Base-by-base conservation (phyloP, 495 filamentous ascomycete genomes). In the Bacidia rubella region DNA sequence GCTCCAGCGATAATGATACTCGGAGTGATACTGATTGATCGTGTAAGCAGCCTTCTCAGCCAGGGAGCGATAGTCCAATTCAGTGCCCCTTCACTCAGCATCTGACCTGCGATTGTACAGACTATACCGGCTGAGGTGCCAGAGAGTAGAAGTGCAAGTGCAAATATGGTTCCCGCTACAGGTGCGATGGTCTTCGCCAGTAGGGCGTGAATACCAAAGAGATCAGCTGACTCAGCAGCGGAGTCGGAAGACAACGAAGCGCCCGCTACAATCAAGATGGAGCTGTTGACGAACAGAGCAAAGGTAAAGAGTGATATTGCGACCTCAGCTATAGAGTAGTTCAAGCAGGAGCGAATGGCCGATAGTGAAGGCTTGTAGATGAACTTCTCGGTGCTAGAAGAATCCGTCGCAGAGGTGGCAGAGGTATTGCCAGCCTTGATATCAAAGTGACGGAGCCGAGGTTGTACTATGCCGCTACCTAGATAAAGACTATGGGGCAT, bases 401-500 rank as follows among this genome's bases (percentile, higher is more conserved):
- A n/a, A 19, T 32, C 35, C 3, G 52, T 51, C 56, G 54, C 10
- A 47, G 45, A n/a, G n/a, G n/a, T n/a, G 32, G n/a, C 32, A 2
- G 75, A 69, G 10, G 79, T 69, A 27, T 81, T 73, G n/a, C 81
- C 81, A 12, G 65, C 62, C 41, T 71, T 73, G 21, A 69, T 62
- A 63, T 95, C 89, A 59, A 83, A 95, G 41, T 90, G 83, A 48
- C 76, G 75, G 2, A 95, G 79, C 9, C 89, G 82, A 10, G 85
- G 70, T 64, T 95, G 86, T 0, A 94, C 86, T 44, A 94, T 82
- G 11, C 87, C 89, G 44, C 82, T 87, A n/a, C 89, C 89, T 5
- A 95, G 75, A 60, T 88, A 95, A 25, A 95, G 74, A 46, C 82
- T 86, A 65, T 95, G 89, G 3, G 89, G 89, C 89, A 95, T 95